Evolutionary conservation across 2,329 filamentous ascomycete genomes (phyloP).

Genomic region (Orbilia blumenaviensis): DNA sequence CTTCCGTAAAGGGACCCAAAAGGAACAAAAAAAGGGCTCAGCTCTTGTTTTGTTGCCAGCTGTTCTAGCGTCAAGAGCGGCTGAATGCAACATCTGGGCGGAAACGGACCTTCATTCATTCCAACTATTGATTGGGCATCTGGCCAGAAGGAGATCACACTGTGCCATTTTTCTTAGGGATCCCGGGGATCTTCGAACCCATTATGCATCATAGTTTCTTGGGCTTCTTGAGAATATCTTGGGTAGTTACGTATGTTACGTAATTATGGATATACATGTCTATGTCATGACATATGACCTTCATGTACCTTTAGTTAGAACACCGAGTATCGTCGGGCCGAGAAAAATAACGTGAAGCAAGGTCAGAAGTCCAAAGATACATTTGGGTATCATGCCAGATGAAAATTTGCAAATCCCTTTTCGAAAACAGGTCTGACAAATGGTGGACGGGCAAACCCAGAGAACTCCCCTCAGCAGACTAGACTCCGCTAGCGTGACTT

Average conservation of each 20-base stretch:
- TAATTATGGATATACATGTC: not conserved
- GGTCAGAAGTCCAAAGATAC: not conserved
- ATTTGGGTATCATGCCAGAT: no score
- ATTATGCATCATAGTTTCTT: conserved; percentile 18
- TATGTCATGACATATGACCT: conserved; percentile 8
- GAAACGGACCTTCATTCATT: conserved; percentile 16
- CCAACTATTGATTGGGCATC: conserved; percentile 15
- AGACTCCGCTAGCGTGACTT: not conserved
- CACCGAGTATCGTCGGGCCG: not conserved
- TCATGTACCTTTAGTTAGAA: not conserved
- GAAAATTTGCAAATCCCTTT: not conserved
- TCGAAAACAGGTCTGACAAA: not conserved
- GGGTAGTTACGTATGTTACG: conserved; percentile 6
- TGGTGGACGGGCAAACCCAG: not conserved
- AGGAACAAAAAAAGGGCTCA: not conserved
- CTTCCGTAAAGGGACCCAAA: conserved; percentile 10
- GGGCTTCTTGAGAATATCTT: not conserved
- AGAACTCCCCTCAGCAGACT: not conserved
- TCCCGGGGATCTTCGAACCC: not conserved
- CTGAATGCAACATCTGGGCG: conserved; percentile 41
- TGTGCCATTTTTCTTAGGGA: not conserved
- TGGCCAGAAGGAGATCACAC: conserved; percentile 24
- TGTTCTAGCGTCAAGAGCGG: conserved; percentile 18
- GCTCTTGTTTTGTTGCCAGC: not conserved
- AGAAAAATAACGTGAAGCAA: not conserved